A percentile compares a stretch with the other conserved stretches of the same genome.
These are phyloP conservation scores for Phytopythium mirpurense DNA, from an alignment of 352 stramenopile genomes.

Conservation along the genomic window DNA sequence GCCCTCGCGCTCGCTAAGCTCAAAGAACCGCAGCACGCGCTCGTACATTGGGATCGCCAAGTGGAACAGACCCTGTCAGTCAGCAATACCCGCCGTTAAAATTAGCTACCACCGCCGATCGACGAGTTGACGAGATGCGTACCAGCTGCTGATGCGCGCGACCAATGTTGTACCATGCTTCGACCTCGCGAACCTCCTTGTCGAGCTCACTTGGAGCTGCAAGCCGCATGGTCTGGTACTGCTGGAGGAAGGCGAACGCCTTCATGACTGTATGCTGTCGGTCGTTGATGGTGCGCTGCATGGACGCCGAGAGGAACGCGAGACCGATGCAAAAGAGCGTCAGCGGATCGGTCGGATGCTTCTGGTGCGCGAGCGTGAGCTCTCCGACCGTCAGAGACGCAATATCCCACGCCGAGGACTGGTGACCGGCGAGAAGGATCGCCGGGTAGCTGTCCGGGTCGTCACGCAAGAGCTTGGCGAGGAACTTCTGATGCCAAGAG, in stretches of 20 bases:
- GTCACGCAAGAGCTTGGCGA: conserved; percentile 75
- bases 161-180: conserved; percentile 86
- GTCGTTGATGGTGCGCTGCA: conserved; percentile 85
- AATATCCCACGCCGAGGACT: conserved; percentile 82
- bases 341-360: conserved; percentile 66
- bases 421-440: conserved; percentile 76
- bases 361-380: conserved; percentile 75
- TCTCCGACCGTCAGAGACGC: conserved; percentile 82
- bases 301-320: conserved; percentile 76
- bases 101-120: not conserved
- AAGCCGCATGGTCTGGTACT: conserved; percentile 67
- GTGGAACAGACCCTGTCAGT: conserved; percentile 70
- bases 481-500: conserved; percentile 86
- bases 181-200: conserved; percentile 59
- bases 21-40: conserved; percentile 75
- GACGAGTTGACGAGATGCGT: conserved; percentile 9
- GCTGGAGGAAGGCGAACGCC: conserved; percentile 81
- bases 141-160: conserved; percentile 84
- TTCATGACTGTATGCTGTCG: conserved; percentile 81
- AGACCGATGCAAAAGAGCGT: conserved; percentile 83
- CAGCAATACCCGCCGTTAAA: not conserved
- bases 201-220: conserved; percentile 40
- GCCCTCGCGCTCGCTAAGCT: conserved; percentile 41
- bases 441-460: conserved; percentile 73
- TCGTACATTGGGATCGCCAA: conserved; percentile 87